These are phyloP conservation scores for Talaromyces proteolyticus DNA, from an alignment of 495 filamentous ascomycete genomes.

Conservation along the genomic window DNA sequence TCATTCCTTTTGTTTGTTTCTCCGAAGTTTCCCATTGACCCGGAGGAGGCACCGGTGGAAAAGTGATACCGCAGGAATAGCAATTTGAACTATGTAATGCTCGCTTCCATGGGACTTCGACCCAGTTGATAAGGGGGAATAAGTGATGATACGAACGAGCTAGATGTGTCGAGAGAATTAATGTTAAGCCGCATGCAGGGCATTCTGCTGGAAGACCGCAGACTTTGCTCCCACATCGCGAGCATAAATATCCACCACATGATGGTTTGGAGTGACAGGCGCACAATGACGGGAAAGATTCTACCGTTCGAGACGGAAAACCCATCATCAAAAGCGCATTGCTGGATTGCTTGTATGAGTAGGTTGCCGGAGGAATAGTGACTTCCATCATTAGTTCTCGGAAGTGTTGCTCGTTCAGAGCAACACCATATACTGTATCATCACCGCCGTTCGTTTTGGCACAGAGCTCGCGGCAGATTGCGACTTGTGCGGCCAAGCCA, in stretches of 20 bases:
- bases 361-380: conserved; percentile 82
- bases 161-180: conserved; percentile 93
- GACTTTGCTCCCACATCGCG: conserved; percentile 81
- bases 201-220: conserved; percentile 90
- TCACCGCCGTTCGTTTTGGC: conserved; percentile 75
- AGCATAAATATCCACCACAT: conserved; percentile 87
- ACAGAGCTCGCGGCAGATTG: conserved; percentile 89
- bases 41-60: conserved; percentile 40
- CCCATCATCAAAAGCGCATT: conserved; percentile 94
- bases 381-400: conserved; percentile 80
- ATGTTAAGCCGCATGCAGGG: conserved; percentile 83
- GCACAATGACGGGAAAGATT: conserved; percentile 68
- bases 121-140: conserved; percentile 87
- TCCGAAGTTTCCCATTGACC: conserved; percentile 30
- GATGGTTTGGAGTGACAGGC: conserved; percentile 85
- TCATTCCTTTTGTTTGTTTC: conserved; percentile 53
- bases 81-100: conserved; percentile 43
- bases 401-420: conserved; percentile 83
- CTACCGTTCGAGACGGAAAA: conserved; percentile 88
- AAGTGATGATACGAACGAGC: conserved; percentile 94
- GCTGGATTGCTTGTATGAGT: conserved; percentile 57
- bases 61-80: conserved; percentile 46
- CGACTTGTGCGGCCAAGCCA: conserved; percentile 83
- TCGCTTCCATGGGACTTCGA: conserved; percentile 77
- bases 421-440: conserved; percentile 71